Conservation (phyloP, 2,329 filamentous ascomycete genomes). For the Beauveria bassiana region DNA sequence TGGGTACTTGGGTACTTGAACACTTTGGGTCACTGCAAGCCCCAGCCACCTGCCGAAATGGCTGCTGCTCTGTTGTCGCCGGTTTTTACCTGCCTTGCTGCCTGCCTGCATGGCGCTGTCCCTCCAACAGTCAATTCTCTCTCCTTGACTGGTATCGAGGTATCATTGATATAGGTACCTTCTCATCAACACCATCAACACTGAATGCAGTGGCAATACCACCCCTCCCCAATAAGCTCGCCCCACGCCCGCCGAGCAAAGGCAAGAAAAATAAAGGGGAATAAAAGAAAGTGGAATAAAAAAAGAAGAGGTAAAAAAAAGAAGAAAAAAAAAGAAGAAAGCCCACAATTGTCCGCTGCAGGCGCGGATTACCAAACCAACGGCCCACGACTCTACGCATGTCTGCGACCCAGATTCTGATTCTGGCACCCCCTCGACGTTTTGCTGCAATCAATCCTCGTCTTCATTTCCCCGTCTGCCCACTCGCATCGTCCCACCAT, state of each 20-base stretch:
- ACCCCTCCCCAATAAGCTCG: neutral
- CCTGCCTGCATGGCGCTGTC: neutral
- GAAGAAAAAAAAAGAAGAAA: too few species aligned
- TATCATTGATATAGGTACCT: too few species aligned
- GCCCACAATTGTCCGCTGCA: neutral
- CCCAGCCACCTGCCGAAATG: neutral
- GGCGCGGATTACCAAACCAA: constrained; percentile 10
- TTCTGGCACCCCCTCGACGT: neutral
- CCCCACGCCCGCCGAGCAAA: neutral
- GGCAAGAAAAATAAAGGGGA: too few species aligned
- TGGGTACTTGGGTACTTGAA: too few species aligned
- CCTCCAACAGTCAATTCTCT: neutral
- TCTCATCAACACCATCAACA: neutral
- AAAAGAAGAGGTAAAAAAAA: neutral
- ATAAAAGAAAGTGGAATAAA: neutral
- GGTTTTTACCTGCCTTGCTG: neutral
- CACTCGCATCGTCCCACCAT: constrained; percentile 13
- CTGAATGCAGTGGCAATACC: neutral
- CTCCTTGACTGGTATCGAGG: too few species aligned
- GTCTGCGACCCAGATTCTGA: neutral
- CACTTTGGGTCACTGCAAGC: too few species aligned
- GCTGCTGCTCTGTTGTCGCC: neutral
- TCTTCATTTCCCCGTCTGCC: constrained; percentile 11
- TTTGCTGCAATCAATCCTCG: neutral
- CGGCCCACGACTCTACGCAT: constrained; percentile 5